Evolutionary conservation across 2,329 filamentous ascomycete species (phyloP).

Genomic region (Penicillium sclerotiorum): DNA sequence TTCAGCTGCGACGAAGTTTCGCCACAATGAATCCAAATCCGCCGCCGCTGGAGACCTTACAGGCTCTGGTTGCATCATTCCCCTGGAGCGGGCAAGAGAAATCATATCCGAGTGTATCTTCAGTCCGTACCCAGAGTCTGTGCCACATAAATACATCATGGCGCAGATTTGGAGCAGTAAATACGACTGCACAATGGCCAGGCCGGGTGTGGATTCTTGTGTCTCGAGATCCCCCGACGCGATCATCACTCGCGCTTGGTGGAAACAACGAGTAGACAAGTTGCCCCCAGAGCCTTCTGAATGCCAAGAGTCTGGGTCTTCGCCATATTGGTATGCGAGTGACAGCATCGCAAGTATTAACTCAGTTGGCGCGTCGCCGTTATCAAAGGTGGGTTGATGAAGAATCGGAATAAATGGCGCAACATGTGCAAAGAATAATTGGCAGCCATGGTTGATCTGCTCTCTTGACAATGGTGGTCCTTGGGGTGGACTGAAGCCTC

Average conservation of each 20-base stretch:
- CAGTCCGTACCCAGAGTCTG: constrained; percentile 38
- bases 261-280: constrained; percentile 39
- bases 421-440: constrained; percentile 41
- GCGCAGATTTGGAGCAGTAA: constrained; percentile 46
- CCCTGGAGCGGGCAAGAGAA: constrained; percentile 38
- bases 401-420: constrained; percentile 44
- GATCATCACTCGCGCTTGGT: constrained; percentile 33
- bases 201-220: constrained; percentile 23
- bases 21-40: constrained; percentile 45
- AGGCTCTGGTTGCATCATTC: constrained; percentile 38
- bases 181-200: constrained; percentile 40
- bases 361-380: constrained; percentile 22
- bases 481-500: not conserved
- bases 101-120: constrained; percentile 47
- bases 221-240: constrained; percentile 19
- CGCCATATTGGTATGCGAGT: constrained; percentile 44
- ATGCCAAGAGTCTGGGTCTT: constrained; percentile 37
- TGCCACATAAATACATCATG: constrained; percentile 49
- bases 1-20: constrained; percentile 40
- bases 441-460: constrained; percentile 25
- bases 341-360: constrained; percentile 42
- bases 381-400: constrained; percentile 42
- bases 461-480: not conserved
- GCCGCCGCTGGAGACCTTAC: constrained; percentile 21
- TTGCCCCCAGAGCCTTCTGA: constrained; percentile 27